Base-by-base conservation (phyloP, 1,139 yeast genomes). In the Lodderomyces theae region DNA sequence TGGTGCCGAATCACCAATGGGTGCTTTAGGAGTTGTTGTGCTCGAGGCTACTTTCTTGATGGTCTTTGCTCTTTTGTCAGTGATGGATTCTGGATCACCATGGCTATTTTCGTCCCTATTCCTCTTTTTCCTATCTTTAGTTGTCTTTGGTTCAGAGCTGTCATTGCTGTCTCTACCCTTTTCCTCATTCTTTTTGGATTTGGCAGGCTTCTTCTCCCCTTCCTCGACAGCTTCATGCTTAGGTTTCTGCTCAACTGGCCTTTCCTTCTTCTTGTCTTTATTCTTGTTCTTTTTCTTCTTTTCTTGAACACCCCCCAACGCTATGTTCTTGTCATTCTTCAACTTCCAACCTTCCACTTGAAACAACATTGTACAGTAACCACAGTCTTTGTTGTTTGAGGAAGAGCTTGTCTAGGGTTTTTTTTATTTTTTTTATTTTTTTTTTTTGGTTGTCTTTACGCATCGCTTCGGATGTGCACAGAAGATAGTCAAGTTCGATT, bases 331-430 rank as follows among this genome's bases (percentile, higher is more conserved):
- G 21, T 29, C 34, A 44, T 70, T 64, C 50, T 82, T 79, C 45
- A 87, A 61, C 48, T 82, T 74, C 96, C 96, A 87, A 15, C 95
- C 95, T 37, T 81, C 86, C 13, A 85, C 89, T 58, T 83, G 76
- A 57, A 87, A 87, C 51, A 86, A 70, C 22, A 86, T 78, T 13
- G 13, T 15, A n/a, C n/a, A n/a, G n/a, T n/a, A n/a, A n/a, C n/a
- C n/a, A n/a, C n/a, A n/a, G n/a, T n/a, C n/a, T n/a, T n/a, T n/a
- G n/a, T 19, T 19, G 7, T 19, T 5, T 19, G 8, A 19, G 8
- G 22, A 19, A 19, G 22, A 8, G 22, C 22, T 19, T 8, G 7
- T 19, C 8, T 19, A 19, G 5, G 22, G 22, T 8, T 19, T 5
- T 5, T 19, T 5, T 19, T 19, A 19, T 28, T 16, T 35, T 28